phyloP scores from a whole-genome alignment of 1,139 yeast genomes.

The Yamadazyma sp. region DNA sequence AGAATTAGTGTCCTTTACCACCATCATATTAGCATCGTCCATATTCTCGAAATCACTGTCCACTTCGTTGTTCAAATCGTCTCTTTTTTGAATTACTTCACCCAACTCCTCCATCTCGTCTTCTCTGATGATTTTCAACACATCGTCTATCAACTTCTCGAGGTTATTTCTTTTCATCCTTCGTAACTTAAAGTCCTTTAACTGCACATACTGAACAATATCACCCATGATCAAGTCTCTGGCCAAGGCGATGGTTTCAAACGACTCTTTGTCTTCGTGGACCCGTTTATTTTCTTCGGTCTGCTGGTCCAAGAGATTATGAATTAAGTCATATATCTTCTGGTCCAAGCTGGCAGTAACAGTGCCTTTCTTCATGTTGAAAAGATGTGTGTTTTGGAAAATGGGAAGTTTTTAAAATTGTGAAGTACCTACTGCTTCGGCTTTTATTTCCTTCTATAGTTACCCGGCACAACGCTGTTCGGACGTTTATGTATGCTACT shows the following conservation, averaged over 20 bases:
- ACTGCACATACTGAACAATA: constrained; percentile 53
- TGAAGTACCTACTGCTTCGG: no score
- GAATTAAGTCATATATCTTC: constrained; percentile 50
- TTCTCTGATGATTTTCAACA: constrained; percentile 44
- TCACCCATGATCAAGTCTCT: constrained; percentile 53
- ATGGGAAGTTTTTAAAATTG: no score
- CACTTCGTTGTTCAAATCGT: constrained; percentile 21
- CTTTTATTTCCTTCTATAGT: no score
- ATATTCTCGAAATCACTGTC: constrained; percentile 39
- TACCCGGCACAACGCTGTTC: no score
- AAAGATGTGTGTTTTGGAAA: no score
- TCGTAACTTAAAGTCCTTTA: constrained; percentile 62
- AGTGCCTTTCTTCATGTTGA: constrained; percentile 14
- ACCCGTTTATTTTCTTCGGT: constrained; percentile 42
- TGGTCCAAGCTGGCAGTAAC: constrained; percentile 43
- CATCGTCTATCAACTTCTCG: constrained; percentile 59
- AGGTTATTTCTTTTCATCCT: constrained; percentile 60
- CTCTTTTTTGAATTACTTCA: constrained; percentile 32
- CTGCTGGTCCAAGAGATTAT: constrained; percentile 51
- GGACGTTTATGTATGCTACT: no score
- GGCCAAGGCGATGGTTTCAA: constrained; percentile 55
- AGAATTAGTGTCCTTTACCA: constrained; percentile 55
- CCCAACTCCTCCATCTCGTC: constrained; percentile 45
- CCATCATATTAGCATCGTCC: constrained; percentile 56
- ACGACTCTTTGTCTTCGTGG: constrained; percentile 24